Evolutionary conservation across 176 grass and related monocot genomes (phyloP).

Genomic region (Microstegium vimineum): DNA sequence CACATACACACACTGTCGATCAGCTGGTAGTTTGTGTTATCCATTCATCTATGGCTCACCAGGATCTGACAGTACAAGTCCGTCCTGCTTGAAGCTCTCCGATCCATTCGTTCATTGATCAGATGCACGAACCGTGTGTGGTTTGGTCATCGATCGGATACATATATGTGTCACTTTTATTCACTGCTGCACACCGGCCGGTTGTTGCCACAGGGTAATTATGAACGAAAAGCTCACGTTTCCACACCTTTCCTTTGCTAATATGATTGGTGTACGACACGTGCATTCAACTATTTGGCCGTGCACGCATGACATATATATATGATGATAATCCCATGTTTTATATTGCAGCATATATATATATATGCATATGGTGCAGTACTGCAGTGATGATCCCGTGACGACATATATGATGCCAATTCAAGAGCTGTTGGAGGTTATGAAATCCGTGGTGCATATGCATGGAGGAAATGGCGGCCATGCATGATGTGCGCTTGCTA

Average conservation of each 20-base stretch:
- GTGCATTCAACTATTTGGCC: neutral
- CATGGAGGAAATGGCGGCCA: neutral
- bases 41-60: neutral
- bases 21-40: slow-evolving; percentile 3
- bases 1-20: too few species aligned
- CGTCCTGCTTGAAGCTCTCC: neutral
- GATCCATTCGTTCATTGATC: neutral
- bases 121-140: neutral
- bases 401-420: too few species aligned
- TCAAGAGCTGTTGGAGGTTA: too few species aligned
- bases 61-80: neutral
- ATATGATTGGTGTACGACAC: too few species aligned
- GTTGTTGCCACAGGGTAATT: slow-evolving; percentile 31
- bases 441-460: neutral
- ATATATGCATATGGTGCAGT: too few species aligned
- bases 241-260: too few species aligned
- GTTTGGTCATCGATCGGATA: neutral
- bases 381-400: too few species aligned
- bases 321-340: too few species aligned
- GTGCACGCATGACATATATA: neutral
- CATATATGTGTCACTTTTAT: neutral
- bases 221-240: neutral
- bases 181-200: slow-evolving; percentile 11
- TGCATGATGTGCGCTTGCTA: neutral
- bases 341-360: too few species aligned